Evolutionary conservation across 2,329 filamentous ascomycete genomes (phyloP), one percentile per base, ranked within the genome.

Genomic region (Moelleriella libera): DNA sequence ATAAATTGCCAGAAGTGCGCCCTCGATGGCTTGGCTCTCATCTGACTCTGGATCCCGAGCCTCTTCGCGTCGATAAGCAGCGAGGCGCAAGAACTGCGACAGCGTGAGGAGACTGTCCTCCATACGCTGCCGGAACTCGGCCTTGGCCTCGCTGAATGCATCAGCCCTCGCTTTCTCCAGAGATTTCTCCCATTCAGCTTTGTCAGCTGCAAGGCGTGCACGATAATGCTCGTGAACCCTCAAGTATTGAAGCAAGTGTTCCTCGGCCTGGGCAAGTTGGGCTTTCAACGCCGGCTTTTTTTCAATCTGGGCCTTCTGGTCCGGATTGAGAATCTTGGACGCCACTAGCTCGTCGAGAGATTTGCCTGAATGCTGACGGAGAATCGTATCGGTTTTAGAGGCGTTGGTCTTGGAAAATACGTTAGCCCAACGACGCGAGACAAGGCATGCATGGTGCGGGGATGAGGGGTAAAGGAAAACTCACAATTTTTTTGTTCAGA

Each of bases 401-500:
- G 81, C 81, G 62, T 82, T 81, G 61, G 75, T 71, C 82, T 87
- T 37, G 34, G 2, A 12, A 37, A 37, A 37, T 5, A 21, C 34
- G 12, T 37, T 37, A 37, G 34, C 12, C 12, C 12, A 37, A 8
- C 8, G 34, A 37, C 34, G 34, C 21, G 34, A 37, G 34, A 37
- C 34, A 37, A 12, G 21, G 21, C 21, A 21, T 21, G 21, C 21
- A 21, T 21, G 21, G 21, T 21, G 21, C 21, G 21, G 21, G 8
- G 34, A 51, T 9, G 31, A 39, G 41, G 14, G 42, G 6, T 9
- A 30, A 43, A 30, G 10, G n/a, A 21, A 4, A 14, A 21, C 85
- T 70, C 68, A 94, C 87, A 59, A 97, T 82, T 70, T 96, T 96
- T 78, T 96, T 97, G 72, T 82, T 85, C 60, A 92, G 71, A 66